A percentile compares a stretch with the other conserved stretches of the same genome.
Evolutionary conservation across 1,139 yeast species (phyloP).

Genomic region (Scheffersomyces illinoinensis): DNA sequence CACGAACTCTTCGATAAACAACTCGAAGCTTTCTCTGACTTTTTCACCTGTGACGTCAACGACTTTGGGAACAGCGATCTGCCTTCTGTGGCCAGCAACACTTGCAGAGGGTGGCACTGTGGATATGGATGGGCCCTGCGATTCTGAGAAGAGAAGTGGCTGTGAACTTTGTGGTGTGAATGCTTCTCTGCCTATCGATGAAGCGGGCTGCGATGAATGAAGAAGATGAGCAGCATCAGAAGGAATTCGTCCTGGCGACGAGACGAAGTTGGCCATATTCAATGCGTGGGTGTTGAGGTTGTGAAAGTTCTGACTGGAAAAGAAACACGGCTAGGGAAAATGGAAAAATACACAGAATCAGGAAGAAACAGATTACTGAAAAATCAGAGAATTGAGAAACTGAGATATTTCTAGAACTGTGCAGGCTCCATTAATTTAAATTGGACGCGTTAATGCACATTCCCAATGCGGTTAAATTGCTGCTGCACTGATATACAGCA

Average conservation of each 20-base stretch:
- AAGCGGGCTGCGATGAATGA: slow-evolving; percentile 46
- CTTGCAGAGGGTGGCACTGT: slow-evolving; percentile 18
- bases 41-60: slow-evolving; percentile 91
- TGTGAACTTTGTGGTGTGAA: slow-evolving; percentile 24
- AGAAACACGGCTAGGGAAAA: background rate
- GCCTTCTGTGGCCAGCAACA: slow-evolving; percentile 46
- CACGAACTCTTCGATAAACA: slow-evolving; percentile 64
- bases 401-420: background rate
- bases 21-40: slow-evolving; percentile 88
- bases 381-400: background rate
- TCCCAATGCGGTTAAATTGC: slow-evolving; percentile 25
- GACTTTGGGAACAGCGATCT: slow-evolving; percentile 78
- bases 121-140: slow-evolving; percentile 17
- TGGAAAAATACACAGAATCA: background rate
- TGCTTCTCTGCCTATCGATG: slow-evolving; percentile 39
- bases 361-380: background rate
- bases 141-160: slow-evolving; percentile 12
- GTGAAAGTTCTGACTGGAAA: background rate
- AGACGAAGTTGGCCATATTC: slow-evolving; percentile 45
- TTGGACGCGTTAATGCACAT: slow-evolving; percentile 13
- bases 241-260: slow-evolving; percentile 48
- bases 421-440: background rate
- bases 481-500: background rate
- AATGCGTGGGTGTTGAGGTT: background rate
- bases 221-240: slow-evolving; percentile 48